A percentile compares a stretch with the other conserved stretches of the same genome.
Evolutionary conservation across 2,329 filamentous ascomycete genomes (phyloP).

Genomic region (Rutstroemia sydowiana): DNA sequence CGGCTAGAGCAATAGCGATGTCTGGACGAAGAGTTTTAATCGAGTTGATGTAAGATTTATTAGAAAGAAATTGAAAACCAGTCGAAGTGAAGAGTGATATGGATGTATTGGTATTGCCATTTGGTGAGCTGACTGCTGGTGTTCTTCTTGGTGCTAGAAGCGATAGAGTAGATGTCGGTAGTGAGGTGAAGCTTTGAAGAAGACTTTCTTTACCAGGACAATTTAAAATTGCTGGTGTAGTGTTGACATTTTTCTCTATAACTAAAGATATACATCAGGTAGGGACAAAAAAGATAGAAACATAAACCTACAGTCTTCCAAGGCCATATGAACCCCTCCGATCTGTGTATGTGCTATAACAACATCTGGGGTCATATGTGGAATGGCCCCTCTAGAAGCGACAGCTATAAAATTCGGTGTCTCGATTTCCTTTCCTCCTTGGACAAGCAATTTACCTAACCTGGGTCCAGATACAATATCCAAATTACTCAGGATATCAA

Average conservation of each 20-base stretch:
- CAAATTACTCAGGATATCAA: constrained; percentile 19
- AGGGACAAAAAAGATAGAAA: constrained; percentile 16
- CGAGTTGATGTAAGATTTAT: constrained; percentile 60
- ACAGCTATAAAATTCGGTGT: constrained; percentile 79
- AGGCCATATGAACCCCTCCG: constrained; percentile 65
- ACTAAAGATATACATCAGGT: constrained; percentile 34
- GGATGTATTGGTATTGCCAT: constrained; percentile 61
- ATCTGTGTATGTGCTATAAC: constrained; percentile 58
- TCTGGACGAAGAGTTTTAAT: constrained; percentile 66
- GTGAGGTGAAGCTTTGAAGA: constrained; percentile 69
- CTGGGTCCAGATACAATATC: constrained; percentile 19
- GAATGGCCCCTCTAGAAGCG: constrained; percentile 76
- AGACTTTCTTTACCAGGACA: constrained; percentile 34
- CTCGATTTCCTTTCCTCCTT: constrained; percentile 55
- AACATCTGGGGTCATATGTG: constrained; percentile 85
- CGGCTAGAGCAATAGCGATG: constrained; percentile 70
- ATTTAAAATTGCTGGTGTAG: constrained; percentile 44
- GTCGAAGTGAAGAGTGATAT: constrained; percentile 80
- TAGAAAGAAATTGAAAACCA: constrained; percentile 67
- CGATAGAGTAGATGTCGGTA: constrained; percentile 57
- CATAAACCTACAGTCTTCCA: constrained; percentile 80
- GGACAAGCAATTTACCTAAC: constrained; percentile 44
- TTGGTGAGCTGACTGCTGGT: constrained; percentile 65
- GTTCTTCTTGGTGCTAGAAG: constrained; percentile 72
- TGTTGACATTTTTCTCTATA: constrained; percentile 41